Evolutionary conservation across 192 early-diverging fungal genomes (phyloP).

Genomic region (Linnemannia exigua): DNA sequence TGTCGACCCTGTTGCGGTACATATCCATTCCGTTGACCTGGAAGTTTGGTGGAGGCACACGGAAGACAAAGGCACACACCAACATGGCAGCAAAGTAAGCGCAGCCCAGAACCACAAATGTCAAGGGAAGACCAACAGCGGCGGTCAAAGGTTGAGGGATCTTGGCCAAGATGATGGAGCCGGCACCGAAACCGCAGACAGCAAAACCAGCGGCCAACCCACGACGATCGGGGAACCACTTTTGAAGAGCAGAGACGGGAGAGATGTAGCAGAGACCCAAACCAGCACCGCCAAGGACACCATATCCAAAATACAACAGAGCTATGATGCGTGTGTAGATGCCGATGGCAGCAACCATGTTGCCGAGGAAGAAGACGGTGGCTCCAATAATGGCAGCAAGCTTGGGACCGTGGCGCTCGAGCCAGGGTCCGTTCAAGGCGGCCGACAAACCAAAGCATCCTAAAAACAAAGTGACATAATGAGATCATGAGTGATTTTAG

Average conservation of each 20-base stretch:
- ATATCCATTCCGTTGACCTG: slow-evolving; percentile 72
- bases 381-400: slow-evolving; percentile 61
- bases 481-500: neutral
- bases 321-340: slow-evolving; percentile 62
- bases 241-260: slow-evolving; percentile 68
- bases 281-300: slow-evolving; percentile 68
- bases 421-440: slow-evolving; percentile 69
- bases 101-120: slow-evolving; percentile 74
- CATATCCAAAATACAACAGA: slow-evolving; percentile 73
- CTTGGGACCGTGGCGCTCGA: slow-evolving; percentile 66
- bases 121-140: slow-evolving; percentile 61
- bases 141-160: slow-evolving; percentile 72
- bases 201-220: slow-evolving; percentile 72
- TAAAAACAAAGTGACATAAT: neutral
- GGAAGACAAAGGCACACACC: slow-evolving; percentile 61
- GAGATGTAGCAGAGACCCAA: slow-evolving; percentile 72
- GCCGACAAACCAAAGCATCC: slow-evolving; percentile 66
- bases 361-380: slow-evolving; percentile 64
- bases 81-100: slow-evolving; percentile 72
- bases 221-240: slow-evolving; percentile 71
- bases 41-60: slow-evolving; percentile 74
- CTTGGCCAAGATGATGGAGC: slow-evolving; percentile 74
- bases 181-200: slow-evolving; percentile 83
- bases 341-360: slow-evolving; percentile 68
- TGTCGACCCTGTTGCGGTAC: slow-evolving; percentile 43